These are phyloP conservation scores for Voacanga thouarsii DNA, from an alignment of 257 asterid species.

Conservation along the genomic window DNA sequence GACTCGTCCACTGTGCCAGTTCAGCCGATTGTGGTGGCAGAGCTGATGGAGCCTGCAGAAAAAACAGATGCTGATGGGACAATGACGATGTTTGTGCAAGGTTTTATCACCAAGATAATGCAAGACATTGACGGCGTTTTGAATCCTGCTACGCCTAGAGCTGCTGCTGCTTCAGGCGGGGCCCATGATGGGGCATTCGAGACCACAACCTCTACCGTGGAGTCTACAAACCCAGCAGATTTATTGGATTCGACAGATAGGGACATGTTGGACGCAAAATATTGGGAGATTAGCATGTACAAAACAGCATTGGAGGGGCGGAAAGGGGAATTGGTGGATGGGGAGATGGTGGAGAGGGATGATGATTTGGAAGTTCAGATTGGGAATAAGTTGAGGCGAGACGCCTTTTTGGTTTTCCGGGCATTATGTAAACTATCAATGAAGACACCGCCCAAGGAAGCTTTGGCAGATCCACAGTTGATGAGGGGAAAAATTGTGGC, in stretches of 20 bases:
- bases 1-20: conserved; percentile 88
- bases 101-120: conserved; percentile 79
- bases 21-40: conserved; percentile 97
- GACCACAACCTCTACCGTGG: conserved; percentile 88
- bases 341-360: conserved; percentile 82
- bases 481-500: conserved; percentile 98
- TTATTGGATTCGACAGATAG: conserved; percentile 96
- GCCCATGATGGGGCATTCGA: conserved; percentile 98
- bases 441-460: conserved; percentile 99
- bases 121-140: conserved; percentile 96
- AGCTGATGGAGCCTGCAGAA: conserved; percentile 85
- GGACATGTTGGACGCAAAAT: conserved; percentile 99
- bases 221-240: conserved; percentile 94
- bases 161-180: conserved; percentile 40
- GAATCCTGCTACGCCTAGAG: conserved; percentile 63
- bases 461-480: conserved; percentile 76
- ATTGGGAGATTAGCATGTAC: conserved; percentile 99
- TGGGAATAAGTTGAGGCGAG: conserved; percentile 91
- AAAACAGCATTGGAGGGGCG: conserved; percentile 95
- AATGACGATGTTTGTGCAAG: conserved; percentile 87
- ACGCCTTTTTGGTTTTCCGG: conserved; percentile 92
- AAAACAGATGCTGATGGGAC: conserved; percentile 79
- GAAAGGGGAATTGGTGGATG: conserved; percentile 93
- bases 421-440: conserved; percentile 94
- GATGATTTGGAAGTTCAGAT: conserved; percentile 97